A percentile compares a stretch with the other conserved stretches of the same genome.
phyloP scores from a whole-genome alignment of 805 yeast genomes.

The Suhomyces vadensis region DNA sequence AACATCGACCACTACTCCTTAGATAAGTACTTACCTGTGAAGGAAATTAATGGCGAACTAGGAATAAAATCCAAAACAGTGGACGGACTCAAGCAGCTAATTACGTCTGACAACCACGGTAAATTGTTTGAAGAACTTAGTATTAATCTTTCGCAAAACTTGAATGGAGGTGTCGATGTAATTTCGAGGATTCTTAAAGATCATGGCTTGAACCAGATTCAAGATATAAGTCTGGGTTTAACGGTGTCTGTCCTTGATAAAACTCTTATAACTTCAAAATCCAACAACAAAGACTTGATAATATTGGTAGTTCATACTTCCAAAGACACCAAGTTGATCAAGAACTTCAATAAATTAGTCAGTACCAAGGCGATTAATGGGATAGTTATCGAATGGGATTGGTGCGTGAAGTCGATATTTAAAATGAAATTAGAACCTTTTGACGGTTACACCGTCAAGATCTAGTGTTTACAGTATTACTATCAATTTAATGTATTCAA shows the following conservation, averaged over 20 bases:
- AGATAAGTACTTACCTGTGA: conserved; percentile 31
- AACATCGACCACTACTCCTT: conserved; percentile 33
- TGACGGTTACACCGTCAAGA: conserved; percentile 9
- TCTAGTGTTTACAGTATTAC: neutral
- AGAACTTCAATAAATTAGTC: conserved; percentile 19
- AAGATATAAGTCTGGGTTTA: conserved; percentile 18
- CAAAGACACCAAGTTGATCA: conserved; percentile 37
- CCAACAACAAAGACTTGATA: conserved; percentile 15
- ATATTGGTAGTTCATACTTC: conserved; percentile 34
- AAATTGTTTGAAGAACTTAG: conserved; percentile 48
- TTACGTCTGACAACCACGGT: conserved; percentile 23
- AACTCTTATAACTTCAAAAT: conserved; percentile 3
- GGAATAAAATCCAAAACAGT: conserved; percentile 19
- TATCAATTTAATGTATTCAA: neutral
- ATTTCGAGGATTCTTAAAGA: conserved; percentile 57
- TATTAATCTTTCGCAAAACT: conserved; percentile 55
- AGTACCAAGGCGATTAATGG: conserved; percentile 21
- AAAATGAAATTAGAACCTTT: conserved; percentile 36
- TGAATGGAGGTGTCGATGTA: conserved; percentile 61
- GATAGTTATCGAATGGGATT: conserved; percentile 59
- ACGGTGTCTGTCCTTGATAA: conserved; percentile 15
- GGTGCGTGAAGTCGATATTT: conserved; percentile 61
- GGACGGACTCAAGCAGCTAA: conserved; percentile 20
- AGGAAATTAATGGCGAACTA: conserved; percentile 34
- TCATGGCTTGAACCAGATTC: conserved; percentile 52